Evolutionary conservation across 306 rosid genomes (phyloP).

Genomic region (Prunus kanzakura): DNA sequence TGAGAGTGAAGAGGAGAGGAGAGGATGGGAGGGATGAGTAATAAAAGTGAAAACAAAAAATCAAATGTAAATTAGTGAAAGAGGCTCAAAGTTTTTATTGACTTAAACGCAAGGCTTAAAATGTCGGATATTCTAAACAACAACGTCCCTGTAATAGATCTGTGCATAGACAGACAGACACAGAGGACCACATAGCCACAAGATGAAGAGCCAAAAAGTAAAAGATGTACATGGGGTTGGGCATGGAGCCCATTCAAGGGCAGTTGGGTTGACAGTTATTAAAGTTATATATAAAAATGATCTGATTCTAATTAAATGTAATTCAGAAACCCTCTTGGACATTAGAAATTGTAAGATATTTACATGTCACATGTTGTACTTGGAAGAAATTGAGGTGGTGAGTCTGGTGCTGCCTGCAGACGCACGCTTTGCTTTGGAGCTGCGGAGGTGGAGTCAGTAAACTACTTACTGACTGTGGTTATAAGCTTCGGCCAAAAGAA

Average conservation of each 20-base stretch:
- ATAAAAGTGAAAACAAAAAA: neutral
- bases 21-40: no score
- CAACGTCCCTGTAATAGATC: neutral
- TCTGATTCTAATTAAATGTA: neutral
- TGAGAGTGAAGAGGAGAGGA: no score
- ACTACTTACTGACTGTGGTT: neutral
- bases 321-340: neutral
- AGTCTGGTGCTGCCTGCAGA: neutral
- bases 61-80: neutral
- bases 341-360: constrained; percentile 3
- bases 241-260: constrained; percentile 5
- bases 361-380: neutral
- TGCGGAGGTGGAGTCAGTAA: neutral
- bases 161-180: neutral
- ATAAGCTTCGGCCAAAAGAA: constrained; percentile 2
- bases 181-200: neutral
- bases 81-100: neutral
- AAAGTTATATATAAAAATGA: neutral
- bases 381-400: neutral
- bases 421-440: neutral
- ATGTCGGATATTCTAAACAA: neutral
- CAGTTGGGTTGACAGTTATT: constrained; percentile 42
- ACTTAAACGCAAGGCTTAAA: neutral
- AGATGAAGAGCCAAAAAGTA: neutral
- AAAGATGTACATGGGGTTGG: neutral